phyloP scores from a whole-genome alignment of 768 basidiomycete species.

The Neoboletus brunneissimus region DNA sequence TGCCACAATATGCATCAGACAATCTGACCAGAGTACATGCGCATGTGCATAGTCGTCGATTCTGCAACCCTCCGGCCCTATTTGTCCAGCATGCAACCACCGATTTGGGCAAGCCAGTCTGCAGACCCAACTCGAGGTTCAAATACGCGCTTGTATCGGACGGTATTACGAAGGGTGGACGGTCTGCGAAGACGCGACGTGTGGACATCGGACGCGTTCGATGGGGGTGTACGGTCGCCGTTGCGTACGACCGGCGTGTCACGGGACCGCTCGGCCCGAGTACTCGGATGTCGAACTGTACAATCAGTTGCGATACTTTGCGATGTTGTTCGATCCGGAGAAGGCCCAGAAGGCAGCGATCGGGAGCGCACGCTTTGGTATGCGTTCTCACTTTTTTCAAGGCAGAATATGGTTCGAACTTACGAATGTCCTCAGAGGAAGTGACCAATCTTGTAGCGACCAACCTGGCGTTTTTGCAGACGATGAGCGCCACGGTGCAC shows the following conservation, averaged over 20 bases:
- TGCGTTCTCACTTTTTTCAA: conserved; percentile 9
- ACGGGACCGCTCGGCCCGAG: conserved; percentile 37
- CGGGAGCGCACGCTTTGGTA: conserved; percentile 45
- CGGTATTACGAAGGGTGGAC: conserved; percentile 90
- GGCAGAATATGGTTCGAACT: not conserved
- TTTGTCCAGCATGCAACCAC: conserved; percentile 66
- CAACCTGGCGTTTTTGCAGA: conserved; percentile 51
- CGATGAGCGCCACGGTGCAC: conserved; percentile 58
- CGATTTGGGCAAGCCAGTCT: conserved; percentile 58
- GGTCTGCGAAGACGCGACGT: conserved; percentile 82
- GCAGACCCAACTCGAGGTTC: conserved; percentile 80
- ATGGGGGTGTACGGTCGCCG: conserved; percentile 90
- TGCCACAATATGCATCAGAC: not conserved
- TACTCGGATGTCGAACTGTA: conserved; percentile 85
- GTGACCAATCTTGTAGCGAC: conserved; percentile 46
- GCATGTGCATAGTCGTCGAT: conserved; percentile 55
- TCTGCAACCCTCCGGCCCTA: conserved; percentile 59
- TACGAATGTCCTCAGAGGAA: conserved; percentile 44
- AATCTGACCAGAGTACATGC: not conserved
- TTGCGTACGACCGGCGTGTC: conserved; percentile 52
- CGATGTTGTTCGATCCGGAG: conserved; percentile 70
- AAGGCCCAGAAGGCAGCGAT: conserved; percentile 54
- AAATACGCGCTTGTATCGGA: conserved; percentile 73
- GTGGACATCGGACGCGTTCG: conserved; percentile 81
- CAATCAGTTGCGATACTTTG: conserved; percentile 85